Conservation (phyloP, 1,284 basidiomycete species). For the Apiotrichum montevideense region DNA sequence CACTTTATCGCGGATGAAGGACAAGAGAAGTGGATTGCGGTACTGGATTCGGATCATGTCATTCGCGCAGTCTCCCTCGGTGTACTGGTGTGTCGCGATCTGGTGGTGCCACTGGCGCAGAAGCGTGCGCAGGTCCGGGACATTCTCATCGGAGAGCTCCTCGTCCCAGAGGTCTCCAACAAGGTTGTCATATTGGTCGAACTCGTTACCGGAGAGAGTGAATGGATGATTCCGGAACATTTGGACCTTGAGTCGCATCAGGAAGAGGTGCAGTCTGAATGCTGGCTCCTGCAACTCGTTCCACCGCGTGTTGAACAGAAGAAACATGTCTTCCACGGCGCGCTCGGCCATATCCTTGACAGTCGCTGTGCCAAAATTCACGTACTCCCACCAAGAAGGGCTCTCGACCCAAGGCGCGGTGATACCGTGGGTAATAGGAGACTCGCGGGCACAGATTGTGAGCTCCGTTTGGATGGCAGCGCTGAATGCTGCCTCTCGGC, state of each 20-base stretch:
- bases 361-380: constrained; percentile 6
- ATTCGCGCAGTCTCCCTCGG: not conserved
- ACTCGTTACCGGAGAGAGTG: not conserved
- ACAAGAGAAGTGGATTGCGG: not conserved
- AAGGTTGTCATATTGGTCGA: not conserved
- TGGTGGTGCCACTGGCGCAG: constrained; percentile 2
- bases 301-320: constrained; percentile 24
- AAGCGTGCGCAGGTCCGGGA: not conserved
- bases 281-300: constrained; percentile 14
- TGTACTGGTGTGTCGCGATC: constrained; percentile 7
- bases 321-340: constrained; percentile 25
- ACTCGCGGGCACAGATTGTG: constrained; percentile 14
- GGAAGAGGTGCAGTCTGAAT: constrained; percentile 12
- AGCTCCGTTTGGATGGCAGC: constrained; percentile 8
- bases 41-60: not conserved
- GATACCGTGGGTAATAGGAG: constrained; percentile 7
- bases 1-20: constrained; percentile 11
- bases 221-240: not conserved
- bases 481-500: constrained; percentile 14
- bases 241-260: not conserved
- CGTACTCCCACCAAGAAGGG: constrained; percentile 8
- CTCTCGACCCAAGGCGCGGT: not conserved
- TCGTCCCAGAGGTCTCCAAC: constrained; percentile 1
- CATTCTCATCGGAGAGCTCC: constrained; percentile 1
- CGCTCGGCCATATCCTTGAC: constrained; percentile 7